Evolutionary conservation across 192 early-diverging fungal species (phyloP).

Genomic region (Backusella parvicylindrica): DNA sequence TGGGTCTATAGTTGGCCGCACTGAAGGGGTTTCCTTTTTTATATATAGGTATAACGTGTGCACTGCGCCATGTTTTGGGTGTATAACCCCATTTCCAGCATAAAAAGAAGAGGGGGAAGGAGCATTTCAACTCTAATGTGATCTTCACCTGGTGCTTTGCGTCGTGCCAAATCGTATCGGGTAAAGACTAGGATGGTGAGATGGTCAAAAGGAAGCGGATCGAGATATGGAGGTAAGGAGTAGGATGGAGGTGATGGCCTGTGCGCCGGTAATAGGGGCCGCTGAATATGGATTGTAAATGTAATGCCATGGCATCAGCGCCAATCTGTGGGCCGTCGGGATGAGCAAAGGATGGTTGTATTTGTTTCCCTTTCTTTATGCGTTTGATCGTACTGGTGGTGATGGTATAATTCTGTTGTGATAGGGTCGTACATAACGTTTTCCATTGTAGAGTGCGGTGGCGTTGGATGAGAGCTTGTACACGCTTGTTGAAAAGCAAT

Average conservation of each 20-base stretch:
- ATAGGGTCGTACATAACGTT: neutral
- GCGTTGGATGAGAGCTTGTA: too few species aligned
- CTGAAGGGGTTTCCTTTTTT: neutral
- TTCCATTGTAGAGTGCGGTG: neutral
- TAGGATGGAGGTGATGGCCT: neutral
- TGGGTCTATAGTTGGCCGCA: too few species aligned
- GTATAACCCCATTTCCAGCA: neutral
- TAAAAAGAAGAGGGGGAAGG: neutral
- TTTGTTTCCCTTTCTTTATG: neutral
- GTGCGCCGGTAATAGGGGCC: neutral
- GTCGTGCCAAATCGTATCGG: too few species aligned
- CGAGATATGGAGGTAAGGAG: too few species aligned
- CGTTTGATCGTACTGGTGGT: neutral
- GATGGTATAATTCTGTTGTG: neutral
- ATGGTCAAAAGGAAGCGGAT: too few species aligned
- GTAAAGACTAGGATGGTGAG: too few species aligned
- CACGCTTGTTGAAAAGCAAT: too few species aligned
- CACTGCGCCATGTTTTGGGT: neutral
- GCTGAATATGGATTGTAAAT: neutral
- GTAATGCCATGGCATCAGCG: neutral
- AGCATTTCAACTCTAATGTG: neutral
- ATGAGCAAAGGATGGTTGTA: neutral
- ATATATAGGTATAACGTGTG: neutral
- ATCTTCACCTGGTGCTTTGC: too few species aligned
- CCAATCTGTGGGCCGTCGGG: too few species aligned